phyloP scores from a whole-genome alignment of 257 asterid genomes.

The Solanum appendiculatum region DNA sequence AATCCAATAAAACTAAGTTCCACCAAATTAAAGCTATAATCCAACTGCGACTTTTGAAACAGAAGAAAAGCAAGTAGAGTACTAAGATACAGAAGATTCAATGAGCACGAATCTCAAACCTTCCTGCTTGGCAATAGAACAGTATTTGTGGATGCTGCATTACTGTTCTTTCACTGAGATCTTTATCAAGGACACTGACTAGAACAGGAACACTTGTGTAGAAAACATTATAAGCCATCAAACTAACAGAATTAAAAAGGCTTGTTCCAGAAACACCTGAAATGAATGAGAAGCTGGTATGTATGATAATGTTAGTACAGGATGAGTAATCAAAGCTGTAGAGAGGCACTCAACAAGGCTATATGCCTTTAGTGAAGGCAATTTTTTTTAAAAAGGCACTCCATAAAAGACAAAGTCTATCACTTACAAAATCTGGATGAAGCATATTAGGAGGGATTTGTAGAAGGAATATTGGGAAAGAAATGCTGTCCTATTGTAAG shows the following conservation, averaged over 20 bases:
- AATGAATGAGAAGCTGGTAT: slow-evolving; percentile 80
- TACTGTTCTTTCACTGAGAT: slow-evolving; percentile 85
- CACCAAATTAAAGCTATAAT: slow-evolving; percentile 5
- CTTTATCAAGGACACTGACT: slow-evolving; percentile 89
- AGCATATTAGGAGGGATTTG: slow-evolving; percentile 87
- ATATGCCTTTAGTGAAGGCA: background rate
- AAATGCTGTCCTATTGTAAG: slow-evolving; percentile 95
- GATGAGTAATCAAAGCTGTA: slow-evolving; percentile 1
- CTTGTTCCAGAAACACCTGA: slow-evolving; percentile 99
- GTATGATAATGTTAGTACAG: slow-evolving; percentile 34
- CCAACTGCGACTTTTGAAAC: background rate
- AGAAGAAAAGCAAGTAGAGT: background rate
- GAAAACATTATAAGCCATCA: slow-evolving; percentile 97
- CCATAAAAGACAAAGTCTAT: slow-evolving; percentile 7
- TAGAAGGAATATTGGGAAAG: slow-evolving; percentile 97
- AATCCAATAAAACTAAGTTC: background rate
- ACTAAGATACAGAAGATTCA: slow-evolving; percentile 7
- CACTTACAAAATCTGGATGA: slow-evolving; percentile 97
- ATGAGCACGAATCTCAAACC: slow-evolving; percentile 32
- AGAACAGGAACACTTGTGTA: slow-evolving; percentile 94
- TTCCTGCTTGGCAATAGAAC: slow-evolving; percentile 96
- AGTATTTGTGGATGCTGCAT: slow-evolving; percentile 98
- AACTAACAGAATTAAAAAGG: slow-evolving; percentile 89
- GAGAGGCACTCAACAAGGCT: background rate
- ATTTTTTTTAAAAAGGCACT: background rate